A percentile compares a stretch with the other conserved stretches of the same genome.
These are phyloP conservation scores for Rhodofomes roseus DNA, from an alignment of 1,284 basidiomycete species.

Conservation along the genomic window DNA sequence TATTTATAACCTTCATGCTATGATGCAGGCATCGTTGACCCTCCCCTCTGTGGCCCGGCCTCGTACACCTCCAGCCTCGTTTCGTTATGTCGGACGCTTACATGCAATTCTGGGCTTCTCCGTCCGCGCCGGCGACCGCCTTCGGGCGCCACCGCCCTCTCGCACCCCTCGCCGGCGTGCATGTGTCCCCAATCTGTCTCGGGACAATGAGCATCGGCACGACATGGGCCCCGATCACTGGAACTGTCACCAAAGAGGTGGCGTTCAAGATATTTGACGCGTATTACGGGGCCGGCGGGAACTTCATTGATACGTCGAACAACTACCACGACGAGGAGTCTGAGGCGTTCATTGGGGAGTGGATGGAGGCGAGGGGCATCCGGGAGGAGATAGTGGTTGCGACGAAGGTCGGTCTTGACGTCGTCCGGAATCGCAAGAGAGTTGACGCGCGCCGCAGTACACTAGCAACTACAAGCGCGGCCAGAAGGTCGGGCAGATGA, in stretches of 20 bases:
- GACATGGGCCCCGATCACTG: slow-evolving; percentile 34
- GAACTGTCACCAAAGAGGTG: slow-evolving; percentile 18
- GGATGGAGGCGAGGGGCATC: slow-evolving; percentile 34
- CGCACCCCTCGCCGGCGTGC: slow-evolving; percentile 18
- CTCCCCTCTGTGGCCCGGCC: not conserved
- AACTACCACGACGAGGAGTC: slow-evolving; percentile 33
- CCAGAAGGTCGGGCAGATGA: slow-evolving; percentile 30
- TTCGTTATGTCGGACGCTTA: not conserved
- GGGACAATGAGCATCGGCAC: slow-evolving; percentile 46
- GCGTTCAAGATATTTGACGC: slow-evolving; percentile 13
- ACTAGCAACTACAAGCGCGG: slow-evolving; percentile 15
- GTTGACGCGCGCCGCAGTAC: not conserved
- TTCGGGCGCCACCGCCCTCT: slow-evolving; percentile 13
- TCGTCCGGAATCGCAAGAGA: not conserved
- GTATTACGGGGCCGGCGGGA: slow-evolving; percentile 21
- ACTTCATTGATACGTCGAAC: slow-evolving; percentile 25
- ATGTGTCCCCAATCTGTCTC: slow-evolving; percentile 43
- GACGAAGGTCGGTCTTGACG: slow-evolving; percentile 26
- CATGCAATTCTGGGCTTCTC: not conserved
- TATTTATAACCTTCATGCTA: not conserved
- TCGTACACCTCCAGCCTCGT: not conserved
- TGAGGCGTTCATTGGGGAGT: slow-evolving; percentile 36
- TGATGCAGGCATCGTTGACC: not conserved
- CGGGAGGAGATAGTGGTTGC: slow-evolving; percentile 41
- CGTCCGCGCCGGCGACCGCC: slow-evolving; percentile 4